These are phyloP conservation scores for Diddensiella transvaalensis DNA, from an alignment of 805 yeast genomes.

Conservation along the genomic window DNA sequence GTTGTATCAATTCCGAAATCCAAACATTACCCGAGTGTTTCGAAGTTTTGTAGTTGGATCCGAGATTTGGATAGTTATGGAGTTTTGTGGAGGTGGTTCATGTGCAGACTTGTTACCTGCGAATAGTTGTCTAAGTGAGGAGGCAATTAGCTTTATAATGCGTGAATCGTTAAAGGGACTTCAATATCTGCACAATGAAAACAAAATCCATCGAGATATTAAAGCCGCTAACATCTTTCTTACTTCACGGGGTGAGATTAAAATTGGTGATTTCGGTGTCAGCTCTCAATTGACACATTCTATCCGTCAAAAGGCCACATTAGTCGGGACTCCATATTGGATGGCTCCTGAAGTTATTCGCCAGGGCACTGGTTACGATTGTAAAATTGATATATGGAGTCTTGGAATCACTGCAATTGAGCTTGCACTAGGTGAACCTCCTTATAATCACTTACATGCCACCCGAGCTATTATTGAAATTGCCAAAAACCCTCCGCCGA, in stretches of 20 bases:
- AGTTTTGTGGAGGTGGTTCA: slow-evolving; percentile 93
- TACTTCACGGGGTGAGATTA: slow-evolving; percentile 64
- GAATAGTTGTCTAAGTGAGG: slow-evolving; percentile 54
- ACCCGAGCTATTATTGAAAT: slow-evolving; percentile 70
- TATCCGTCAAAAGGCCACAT: slow-evolving; percentile 55
- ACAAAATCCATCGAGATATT: slow-evolving; percentile 82
- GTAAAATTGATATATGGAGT: slow-evolving; percentile 94
- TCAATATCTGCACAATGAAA: slow-evolving; percentile 67
- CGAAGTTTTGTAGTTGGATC: slow-evolving; percentile 63
- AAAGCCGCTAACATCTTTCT: slow-evolving; percentile 85
- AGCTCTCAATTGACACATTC: slow-evolving; percentile 71
- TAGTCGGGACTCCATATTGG: slow-evolving; percentile 97
- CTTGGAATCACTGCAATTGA: slow-evolving; percentile 91
- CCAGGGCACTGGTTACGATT: slow-evolving; percentile 62
- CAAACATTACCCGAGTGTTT: slow-evolving; percentile 59
- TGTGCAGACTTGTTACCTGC: slow-evolving; percentile 54
- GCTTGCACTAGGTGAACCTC: slow-evolving; percentile 77
- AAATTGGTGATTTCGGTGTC: slow-evolving; percentile 92
- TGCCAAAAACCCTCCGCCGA: slow-evolving; percentile 64
- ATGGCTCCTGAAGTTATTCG: slow-evolving; percentile 97
- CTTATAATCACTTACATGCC: slow-evolving; percentile 68
- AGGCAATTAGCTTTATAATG: slow-evolving; percentile 57
- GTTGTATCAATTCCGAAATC: slow-evolving; percentile 61
- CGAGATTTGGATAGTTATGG: slow-evolving; percentile 88
- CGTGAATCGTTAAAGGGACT: slow-evolving; percentile 67